Conservation (phyloP, 768 basidiomycete genomes). For the Lepiota venenata region DNA sequence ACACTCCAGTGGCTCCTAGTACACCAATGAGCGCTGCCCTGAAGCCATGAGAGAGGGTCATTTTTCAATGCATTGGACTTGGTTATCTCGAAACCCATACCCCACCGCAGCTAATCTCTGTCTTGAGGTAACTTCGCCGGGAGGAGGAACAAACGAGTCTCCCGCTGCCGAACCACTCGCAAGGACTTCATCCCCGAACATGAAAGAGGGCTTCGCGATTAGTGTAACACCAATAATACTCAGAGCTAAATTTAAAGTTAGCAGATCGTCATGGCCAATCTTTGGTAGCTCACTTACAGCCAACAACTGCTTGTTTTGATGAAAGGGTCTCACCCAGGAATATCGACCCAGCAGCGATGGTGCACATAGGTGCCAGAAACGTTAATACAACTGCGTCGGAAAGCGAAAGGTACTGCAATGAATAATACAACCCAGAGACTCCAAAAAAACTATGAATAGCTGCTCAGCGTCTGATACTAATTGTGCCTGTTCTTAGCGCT, state of each 20-base stretch:
- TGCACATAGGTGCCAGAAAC: conserved; percentile 68
- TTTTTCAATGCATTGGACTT: too few relatives aligned
- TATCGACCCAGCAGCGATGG: conserved; percentile 57
- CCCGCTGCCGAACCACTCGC: background rate
- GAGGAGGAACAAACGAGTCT: conserved; percentile 17
- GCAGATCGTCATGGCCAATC: background rate
- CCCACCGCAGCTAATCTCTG: conserved; percentile 59
- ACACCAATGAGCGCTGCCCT: conserved; percentile 67
- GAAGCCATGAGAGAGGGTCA: background rate
- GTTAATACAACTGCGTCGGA: conserved; percentile 77
- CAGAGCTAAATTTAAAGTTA: conserved; percentile 33
- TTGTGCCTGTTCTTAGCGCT: conserved; percentile 10
- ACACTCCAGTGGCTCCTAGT: conserved; percentile 60
- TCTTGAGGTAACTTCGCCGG: conserved; percentile 12
- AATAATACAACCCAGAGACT: conserved; percentile 65
- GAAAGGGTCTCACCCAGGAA: conserved; percentile 60
- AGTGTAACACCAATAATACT: conserved; percentile 76
- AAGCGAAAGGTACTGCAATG: conserved; percentile 70
- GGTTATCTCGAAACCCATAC: conserved; percentile 23
- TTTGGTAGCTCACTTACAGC: conserved; percentile 26
- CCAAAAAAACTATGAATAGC: conserved; percentile 58
- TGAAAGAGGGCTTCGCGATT: conserved; percentile 71
- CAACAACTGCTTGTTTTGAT: conserved; percentile 49
- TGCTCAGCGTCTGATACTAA: background rate
- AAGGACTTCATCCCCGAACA: conserved; percentile 53